Evolutionary conservation across 176 grass and related monocot genomes (phyloP).

Genomic region (Canna indica): DNA sequence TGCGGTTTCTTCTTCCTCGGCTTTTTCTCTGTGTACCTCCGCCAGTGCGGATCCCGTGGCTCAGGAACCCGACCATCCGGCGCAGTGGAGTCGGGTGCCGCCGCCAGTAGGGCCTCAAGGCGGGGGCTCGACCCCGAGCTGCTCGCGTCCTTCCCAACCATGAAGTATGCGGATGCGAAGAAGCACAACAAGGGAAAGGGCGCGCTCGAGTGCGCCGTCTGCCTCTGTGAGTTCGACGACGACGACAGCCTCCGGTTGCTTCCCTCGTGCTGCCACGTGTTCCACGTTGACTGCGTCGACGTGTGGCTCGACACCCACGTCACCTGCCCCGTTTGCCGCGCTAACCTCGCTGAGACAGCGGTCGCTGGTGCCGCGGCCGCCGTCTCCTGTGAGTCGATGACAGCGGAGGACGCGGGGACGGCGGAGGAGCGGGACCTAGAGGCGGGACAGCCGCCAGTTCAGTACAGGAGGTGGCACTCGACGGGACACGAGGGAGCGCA

Average conservation of each 20-base stretch:
- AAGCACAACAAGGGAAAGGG: constrained; percentile 23
- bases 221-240: constrained; percentile 53
- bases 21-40: constrained; percentile 55
- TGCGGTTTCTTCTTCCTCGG: constrained; percentile 54
- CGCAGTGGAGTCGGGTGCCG: neutral
- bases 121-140: constrained; percentile 36
- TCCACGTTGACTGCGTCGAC: constrained; percentile 73
- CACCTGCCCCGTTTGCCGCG: constrained; percentile 87
- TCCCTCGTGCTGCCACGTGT: constrained; percentile 72
- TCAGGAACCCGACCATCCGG: constrained; percentile 12
- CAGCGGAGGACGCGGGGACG: constrained; percentile 25
- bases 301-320: constrained; percentile 53
- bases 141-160: constrained; percentile 55
- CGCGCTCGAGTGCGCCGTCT: constrained; percentile 66
- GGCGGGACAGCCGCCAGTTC: constrained; percentile 6
- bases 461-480: constrained; percentile 10
- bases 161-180: constrained; percentile 58
- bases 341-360: constrained; percentile 53
- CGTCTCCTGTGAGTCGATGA: constrained; percentile 17
- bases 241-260: constrained; percentile 66
- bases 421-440: constrained; percentile 8
- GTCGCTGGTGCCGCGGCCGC: constrained; percentile 12
- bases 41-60: constrained; percentile 26
- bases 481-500: constrained; percentile 26
- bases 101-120: neutral